Evolutionary conservation across 23 red algal species (phyloP).

Genomic region (Pyropia yezoensis): DNA sequence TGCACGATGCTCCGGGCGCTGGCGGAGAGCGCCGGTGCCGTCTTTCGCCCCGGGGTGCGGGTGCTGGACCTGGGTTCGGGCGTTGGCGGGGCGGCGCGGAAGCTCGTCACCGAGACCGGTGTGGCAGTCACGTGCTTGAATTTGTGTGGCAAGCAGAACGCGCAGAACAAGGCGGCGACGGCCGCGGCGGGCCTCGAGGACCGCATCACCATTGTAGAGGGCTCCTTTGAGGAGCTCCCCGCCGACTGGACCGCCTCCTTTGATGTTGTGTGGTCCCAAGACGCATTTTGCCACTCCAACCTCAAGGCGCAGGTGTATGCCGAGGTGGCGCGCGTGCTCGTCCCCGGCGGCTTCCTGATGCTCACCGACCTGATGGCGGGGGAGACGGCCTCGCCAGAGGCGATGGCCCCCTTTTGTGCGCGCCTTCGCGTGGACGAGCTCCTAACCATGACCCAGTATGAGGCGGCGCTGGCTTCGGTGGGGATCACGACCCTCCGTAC

Average conservation of each 20-base stretch:
- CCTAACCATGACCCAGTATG: not conserved
- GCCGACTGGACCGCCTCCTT: constrained; percentile 1
- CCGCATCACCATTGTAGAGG: constrained; percentile 3
- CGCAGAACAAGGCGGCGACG: not conserved
- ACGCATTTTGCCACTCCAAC: constrained; percentile 14
- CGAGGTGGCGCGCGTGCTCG: constrained; percentile 6
- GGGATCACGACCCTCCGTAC: not conserved
- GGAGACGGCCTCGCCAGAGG: not conserved
- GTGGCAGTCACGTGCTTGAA: constrained; percentile 11
- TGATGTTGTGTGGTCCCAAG: constrained; percentile 16
- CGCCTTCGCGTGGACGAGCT: not conserved
- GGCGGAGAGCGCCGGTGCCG: not conserved
- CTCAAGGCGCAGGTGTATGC: not conserved
- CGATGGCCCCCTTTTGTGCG: not conserved
- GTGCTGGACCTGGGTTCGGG: constrained; percentile 20
- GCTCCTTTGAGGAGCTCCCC: constrained; percentile 20
- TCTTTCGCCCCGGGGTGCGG: constrained; percentile 2
- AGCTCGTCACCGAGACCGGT: not conserved
- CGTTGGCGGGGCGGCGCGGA: constrained; percentile 11
- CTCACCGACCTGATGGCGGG: constrained; percentile 22
- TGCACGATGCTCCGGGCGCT: not conserved
- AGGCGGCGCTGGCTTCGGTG: not conserved
- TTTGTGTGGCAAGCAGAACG: constrained; percentile 6
- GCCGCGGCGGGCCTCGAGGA: constrained; percentile 1
- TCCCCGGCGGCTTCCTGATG: constrained; percentile 7